Evolutionary conservation across 2,329 filamentous ascomycete genomes (phyloP).

Genomic region (Achaetomium macrosporum): DNA sequence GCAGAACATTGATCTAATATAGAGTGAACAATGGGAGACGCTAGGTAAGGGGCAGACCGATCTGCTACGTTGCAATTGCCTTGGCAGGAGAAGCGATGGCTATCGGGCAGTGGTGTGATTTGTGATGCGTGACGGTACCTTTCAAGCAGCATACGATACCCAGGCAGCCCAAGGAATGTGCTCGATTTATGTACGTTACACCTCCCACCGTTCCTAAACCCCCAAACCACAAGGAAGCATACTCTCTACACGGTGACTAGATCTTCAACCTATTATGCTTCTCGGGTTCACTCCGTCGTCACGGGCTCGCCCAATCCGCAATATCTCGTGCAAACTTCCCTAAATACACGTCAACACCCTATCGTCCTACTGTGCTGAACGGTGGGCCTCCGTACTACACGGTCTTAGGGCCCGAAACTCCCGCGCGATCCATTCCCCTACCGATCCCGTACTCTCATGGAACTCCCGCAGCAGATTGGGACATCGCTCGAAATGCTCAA

Average conservation of each 20-base stretch:
- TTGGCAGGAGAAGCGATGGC: neutral
- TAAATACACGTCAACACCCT: neutral
- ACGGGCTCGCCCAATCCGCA: neutral
- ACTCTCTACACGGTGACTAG: neutral
- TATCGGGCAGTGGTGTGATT: neutral
- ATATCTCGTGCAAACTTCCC: neutral
- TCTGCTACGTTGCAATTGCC: neutral
- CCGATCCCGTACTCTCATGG: conserved; percentile 12
- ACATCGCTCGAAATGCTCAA: conserved; percentile 13
- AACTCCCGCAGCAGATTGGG: conserved; percentile 14
- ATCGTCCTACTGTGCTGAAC: neutral
- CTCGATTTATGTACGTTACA: neutral
- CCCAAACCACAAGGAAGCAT: neutral
- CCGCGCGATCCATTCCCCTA: neutral
- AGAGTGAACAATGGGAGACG: neutral
- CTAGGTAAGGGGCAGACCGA: neutral
- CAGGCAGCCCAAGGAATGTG: neutral
- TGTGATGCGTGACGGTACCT: neutral
- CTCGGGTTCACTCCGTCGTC: neutral
- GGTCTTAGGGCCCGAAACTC: neutral
- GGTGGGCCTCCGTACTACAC: neutral
- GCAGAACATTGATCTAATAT: neutral
- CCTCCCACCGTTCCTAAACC: neutral
- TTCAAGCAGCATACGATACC: neutral
- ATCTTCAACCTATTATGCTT: neutral